Percentiles rank a stretch among this genome's conserved stretches.
Evolutionary conservation across 495 filamentous ascomycete species (phyloP).

Genomic region (Neurospora tetrasperma): DNA sequence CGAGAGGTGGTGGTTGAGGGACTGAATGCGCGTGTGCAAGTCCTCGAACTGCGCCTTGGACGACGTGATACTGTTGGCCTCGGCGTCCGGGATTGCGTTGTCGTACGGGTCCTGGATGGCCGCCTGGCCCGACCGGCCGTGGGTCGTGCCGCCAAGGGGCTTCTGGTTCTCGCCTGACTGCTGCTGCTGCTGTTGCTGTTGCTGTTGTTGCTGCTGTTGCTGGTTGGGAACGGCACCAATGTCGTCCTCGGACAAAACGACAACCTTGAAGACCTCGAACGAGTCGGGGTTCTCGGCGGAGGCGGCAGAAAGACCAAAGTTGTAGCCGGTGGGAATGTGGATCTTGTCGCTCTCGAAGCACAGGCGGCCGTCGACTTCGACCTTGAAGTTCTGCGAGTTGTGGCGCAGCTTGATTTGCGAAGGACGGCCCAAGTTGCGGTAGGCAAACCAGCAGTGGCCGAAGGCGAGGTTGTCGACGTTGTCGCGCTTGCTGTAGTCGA

Average conservation of each 20-base stretch:
- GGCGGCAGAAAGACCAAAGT: slow-evolving; percentile 77
- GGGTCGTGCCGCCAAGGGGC: neutral
- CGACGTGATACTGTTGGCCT: slow-evolving; percentile 38
- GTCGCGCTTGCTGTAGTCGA: slow-evolving; percentile 67
- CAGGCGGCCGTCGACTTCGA: slow-evolving; percentile 67
- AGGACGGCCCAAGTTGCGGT: slow-evolving; percentile 82
- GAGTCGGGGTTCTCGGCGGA: slow-evolving; percentile 88
- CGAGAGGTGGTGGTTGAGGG: slow-evolving; percentile 59
- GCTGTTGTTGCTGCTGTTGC: slow-evolving; percentile 28
- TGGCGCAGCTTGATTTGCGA: slow-evolving; percentile 67
- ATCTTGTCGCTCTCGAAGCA: slow-evolving; percentile 83
- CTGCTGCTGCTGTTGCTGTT: slow-evolving; percentile 19
- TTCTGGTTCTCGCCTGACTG: slow-evolving; percentile 7
- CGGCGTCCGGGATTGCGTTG: slow-evolving; percentile 33
- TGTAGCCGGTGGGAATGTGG: slow-evolving; percentile 66
- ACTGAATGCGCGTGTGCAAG: slow-evolving; percentile 69
- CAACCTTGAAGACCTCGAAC: slow-evolving; percentile 85
- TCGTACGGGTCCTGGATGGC: slow-evolving; percentile 29
- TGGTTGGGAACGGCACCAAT: slow-evolving; percentile 7
- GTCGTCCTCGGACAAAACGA: slow-evolving; percentile 46
- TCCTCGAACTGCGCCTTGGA: slow-evolving; percentile 65
- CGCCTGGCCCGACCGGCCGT: slow-evolving; percentile 13
- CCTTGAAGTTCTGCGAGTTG: slow-evolving; percentile 52
- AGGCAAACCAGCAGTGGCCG: slow-evolving; percentile 82
- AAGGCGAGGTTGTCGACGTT: slow-evolving; percentile 82